Evolutionary conservation across 768 basidiomycete genomes (phyloP).

Genomic region (Lactarius quietus): DNA sequence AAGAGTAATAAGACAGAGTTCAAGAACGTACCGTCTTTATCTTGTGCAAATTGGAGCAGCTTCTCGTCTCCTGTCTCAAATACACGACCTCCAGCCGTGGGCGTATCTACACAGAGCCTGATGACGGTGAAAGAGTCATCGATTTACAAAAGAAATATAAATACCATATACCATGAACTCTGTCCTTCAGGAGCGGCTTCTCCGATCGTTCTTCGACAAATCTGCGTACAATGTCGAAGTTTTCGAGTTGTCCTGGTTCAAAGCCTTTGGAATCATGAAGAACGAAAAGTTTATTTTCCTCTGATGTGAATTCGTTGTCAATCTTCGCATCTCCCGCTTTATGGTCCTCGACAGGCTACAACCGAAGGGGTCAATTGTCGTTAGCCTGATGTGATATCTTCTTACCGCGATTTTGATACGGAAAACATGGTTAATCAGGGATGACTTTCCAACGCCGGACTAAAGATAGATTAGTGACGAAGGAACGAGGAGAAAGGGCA

Average conservation of each 20-base stretch:
- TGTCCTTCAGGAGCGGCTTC: not conserved
- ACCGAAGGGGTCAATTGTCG: not conserved
- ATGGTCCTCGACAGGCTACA: not conserved
- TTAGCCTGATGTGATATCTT: not conserved
- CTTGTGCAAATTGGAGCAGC: not conserved
- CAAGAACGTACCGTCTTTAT: not conserved
- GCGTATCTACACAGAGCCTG: not conserved
- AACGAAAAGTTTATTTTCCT: not conserved
- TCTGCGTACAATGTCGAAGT: not conserved
- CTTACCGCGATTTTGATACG: not conserved
- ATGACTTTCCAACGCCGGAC: not conserved
- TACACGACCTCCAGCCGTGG: not conserved
- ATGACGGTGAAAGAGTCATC: not conserved
- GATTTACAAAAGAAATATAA: not conserved
- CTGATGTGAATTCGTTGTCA: not conserved
- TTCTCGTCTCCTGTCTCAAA: not conserved
- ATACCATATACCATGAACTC: not conserved
- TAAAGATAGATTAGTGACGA: not conserved
- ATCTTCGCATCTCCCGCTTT: not conserved
- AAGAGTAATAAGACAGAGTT: too few species aligned
- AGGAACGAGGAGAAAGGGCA: not conserved
- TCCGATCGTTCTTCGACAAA: not conserved
- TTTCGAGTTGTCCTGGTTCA: not conserved
- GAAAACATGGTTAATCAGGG: not conserved
- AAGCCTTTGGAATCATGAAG: not conserved